Percentiles rank a stretch among this genome's conserved stretches.
phyloP scores from a whole-genome alignment of 345 rosid genomes.

The Lenwebbia sp. region DNA sequence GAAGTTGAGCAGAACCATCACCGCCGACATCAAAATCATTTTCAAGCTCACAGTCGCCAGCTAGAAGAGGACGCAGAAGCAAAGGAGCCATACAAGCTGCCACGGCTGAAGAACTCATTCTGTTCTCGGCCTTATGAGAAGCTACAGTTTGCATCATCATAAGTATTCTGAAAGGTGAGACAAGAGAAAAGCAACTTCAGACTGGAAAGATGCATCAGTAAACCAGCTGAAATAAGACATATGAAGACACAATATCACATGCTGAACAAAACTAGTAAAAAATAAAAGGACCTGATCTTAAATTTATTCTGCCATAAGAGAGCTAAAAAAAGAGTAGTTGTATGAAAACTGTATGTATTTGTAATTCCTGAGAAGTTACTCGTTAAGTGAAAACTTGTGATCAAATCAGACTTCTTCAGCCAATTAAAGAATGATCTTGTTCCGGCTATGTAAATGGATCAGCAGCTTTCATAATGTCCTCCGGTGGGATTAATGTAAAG shows the following conservation, averaged over 20 bases:
- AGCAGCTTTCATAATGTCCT: neutral
- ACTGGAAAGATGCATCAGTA: neutral
- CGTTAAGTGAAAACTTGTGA: neutral
- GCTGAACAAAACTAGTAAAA: neutral
- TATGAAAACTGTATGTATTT: neutral
- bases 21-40: conserved; percentile 86
- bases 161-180: conserved; percentile 60
- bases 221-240: neutral
- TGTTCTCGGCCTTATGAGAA: conserved; percentile 60
- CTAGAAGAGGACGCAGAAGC: conserved; percentile 94
- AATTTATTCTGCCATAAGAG: neutral
- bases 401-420: neutral
- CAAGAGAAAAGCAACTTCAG: conserved; percentile 3
- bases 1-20: conserved; percentile 87
- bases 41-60: conserved; percentile 96
- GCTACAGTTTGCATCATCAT: conserved; percentile 87
- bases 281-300: neutral
- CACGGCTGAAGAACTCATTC: conserved; percentile 96
- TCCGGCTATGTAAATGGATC: neutral
- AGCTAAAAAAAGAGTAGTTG: neutral
- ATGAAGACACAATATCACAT: neutral
- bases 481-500: neutral
- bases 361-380: neutral
- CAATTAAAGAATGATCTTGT: neutral
- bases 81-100: conserved; percentile 99